Evolutionary conservation across 352 stramenopile species (phyloP).

Genomic region (Globisporangium nagaii): DNA sequence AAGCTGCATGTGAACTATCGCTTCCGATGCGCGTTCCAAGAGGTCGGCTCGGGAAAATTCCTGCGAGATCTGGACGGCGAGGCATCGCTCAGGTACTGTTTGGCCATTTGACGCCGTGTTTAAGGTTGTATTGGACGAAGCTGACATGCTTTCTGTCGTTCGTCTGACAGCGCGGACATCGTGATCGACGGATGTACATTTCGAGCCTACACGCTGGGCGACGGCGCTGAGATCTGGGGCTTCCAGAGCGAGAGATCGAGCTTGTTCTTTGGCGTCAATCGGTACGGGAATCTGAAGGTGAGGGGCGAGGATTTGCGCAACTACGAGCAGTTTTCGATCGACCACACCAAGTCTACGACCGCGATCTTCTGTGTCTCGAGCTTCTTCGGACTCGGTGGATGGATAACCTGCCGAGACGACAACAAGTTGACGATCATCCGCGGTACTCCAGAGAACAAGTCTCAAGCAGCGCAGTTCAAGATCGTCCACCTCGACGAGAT

Average conservation of each 20-base stretch:
- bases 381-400: slow-evolving; percentile 69
- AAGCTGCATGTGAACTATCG: slow-evolving; percentile 35
- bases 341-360: slow-evolving; percentile 34
- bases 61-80: slow-evolving; percentile 58
- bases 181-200: slow-evolving; percentile 60
- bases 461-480: slow-evolving; percentile 43
- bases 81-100: slow-evolving; percentile 45
- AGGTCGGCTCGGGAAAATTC: slow-evolving; percentile 43
- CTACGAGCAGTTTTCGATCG: slow-evolving; percentile 75
- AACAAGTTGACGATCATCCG: slow-evolving; percentile 42
- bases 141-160: background rate
- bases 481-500: slow-evolving; percentile 50
- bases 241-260: slow-evolving; percentile 71
- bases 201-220: slow-evolving; percentile 66
- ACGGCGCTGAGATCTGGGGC: slow-evolving; percentile 73
- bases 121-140: background rate
- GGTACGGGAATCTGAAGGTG: slow-evolving; percentile 62
- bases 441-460: slow-evolving; percentile 62
- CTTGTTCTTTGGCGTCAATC: slow-evolving; percentile 67
- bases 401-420: slow-evolving; percentile 28
- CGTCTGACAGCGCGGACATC: slow-evolving; percentile 43
- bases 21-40: slow-evolving; percentile 74
- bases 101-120: background rate
- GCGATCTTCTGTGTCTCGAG: slow-evolving; percentile 62
- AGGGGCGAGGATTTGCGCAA: slow-evolving; percentile 51